Percentiles rank a stretch among this genome's conserved stretches.
Conservation (phyloP, 352 stramenopile species). For the Phytophthora pinifolia region DNA sequence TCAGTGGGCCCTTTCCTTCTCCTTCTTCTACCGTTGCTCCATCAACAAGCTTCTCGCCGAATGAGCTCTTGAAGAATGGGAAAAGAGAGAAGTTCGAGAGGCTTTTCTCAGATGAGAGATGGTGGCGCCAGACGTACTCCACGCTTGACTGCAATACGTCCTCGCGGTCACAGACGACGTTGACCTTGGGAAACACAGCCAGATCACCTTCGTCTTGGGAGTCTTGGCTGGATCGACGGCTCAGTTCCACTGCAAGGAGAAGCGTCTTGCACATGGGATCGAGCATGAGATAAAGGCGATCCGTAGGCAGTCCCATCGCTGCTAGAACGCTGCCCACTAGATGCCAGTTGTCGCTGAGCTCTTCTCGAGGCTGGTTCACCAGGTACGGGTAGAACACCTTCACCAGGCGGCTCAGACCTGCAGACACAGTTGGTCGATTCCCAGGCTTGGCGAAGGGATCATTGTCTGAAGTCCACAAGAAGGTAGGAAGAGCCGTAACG, state of each 20-base stretch:
- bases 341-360: slow-evolving; percentile 41
- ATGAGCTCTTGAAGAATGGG: slow-evolving; percentile 69
- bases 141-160: slow-evolving; percentile 45
- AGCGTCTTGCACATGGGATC: slow-evolving; percentile 54
- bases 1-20: slow-evolving; percentile 71
- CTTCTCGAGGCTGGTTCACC: slow-evolving; percentile 48
- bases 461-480: slow-evolving; percentile 7
- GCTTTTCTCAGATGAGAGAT: slow-evolving; percentile 17
- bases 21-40: slow-evolving; percentile 66
- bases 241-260: slow-evolving; percentile 38
- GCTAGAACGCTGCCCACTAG: slow-evolving; percentile 29
- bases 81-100: slow-evolving; percentile 39
- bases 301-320: slow-evolving; percentile 24
- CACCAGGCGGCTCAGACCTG: slow-evolving; percentile 42
- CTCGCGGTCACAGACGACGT: slow-evolving; percentile 48
- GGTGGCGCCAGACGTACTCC: slow-evolving; percentile 29
- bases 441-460: background rate
- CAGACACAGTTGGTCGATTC: slow-evolving; percentile 10
- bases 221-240: slow-evolving; percentile 20
- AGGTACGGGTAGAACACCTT: slow-evolving; percentile 78
- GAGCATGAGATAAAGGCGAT: slow-evolving; percentile 34
- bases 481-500: slow-evolving; percentile 23
- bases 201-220: slow-evolving; percentile 12
- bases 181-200: slow-evolving; percentile 39
- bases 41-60: slow-evolving; percentile 69